Base-by-base conservation (phyloP, 768 basidiomycete genomes). In the Termitomyces sp. region DNA sequence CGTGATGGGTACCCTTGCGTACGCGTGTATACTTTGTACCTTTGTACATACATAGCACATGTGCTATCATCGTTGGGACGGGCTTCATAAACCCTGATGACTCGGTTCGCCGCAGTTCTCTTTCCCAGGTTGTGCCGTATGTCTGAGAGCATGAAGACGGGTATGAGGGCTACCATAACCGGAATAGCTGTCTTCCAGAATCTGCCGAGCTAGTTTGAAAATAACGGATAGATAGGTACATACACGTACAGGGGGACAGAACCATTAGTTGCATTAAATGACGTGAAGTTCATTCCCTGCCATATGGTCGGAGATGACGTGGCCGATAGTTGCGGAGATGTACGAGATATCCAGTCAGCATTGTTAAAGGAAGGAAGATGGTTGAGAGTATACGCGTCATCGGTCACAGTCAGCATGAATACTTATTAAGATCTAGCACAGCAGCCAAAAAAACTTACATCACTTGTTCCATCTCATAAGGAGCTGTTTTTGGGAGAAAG, bases 381-480 rank as follows among this genome's bases (percentile, higher is more conserved):
- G 85, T 89, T 3, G 80, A 82, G 14, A 86, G 70, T 7, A 86
- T 88, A 40, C 89, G 72, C 47, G 5, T 5, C 14, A 37, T 17
- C 35, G 7, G 35, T 30, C 11, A 23, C 39, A 53, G 45, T 28
- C 55, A 44, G n/a, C 43, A 23, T 30, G 27, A 35, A 39, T 59
- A 53, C 32, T 25, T 14, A 23, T 19, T 23, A 19, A 8, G 12
- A 35, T 14, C 25, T 17, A 17, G 37, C 6, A 16, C 34, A 47
- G 9, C 28, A 25, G 14, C n/a, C n/a, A 40, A 35, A 55, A 8
- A 41, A 11, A 68, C 79, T 23, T 63, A 79, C 85, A 88, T 89
- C 35, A 83, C 80, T 66, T 83, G 73, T 62, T 89, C 89, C 83
- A 83, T 87, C 61, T 88, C 81, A 64, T 88, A 83, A 7, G 85